Percentiles rank a stretch among this genome's conserved stretches.
These are phyloP conservation scores for Pyricularia grisea DNA, from an alignment of 2,329 filamentous ascomycete genomes.

Conservation along the genomic window DNA sequence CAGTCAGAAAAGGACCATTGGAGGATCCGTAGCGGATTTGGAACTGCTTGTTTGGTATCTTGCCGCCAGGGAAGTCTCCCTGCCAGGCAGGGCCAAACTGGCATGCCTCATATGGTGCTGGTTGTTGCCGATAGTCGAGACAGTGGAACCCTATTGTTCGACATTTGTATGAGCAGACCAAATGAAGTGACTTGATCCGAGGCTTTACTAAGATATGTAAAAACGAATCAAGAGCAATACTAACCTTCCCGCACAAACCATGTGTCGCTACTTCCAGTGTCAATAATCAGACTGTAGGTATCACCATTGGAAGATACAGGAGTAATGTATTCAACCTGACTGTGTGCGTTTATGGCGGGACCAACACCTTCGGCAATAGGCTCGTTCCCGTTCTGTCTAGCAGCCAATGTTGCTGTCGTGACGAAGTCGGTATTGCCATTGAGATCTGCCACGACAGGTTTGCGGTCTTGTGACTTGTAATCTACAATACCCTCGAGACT, in stretches of 20 bases:
- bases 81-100: conserved; percentile 18
- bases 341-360: conserved; percentile 5
- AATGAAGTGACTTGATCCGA: too few species aligned
- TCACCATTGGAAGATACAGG: conserved; percentile 15
- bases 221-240: not conserved
- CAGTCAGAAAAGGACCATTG: conserved; percentile 17
- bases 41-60: conserved; percentile 17
- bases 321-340: conserved; percentile 21
- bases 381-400: not conserved
- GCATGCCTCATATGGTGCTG: conserved; percentile 12
- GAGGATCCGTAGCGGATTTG: conserved; percentile 19
- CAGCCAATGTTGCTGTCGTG: not conserved
- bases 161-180: not conserved
- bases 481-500: not conserved
- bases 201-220: too few species aligned
- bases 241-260: conserved; percentile 16
- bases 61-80: conserved; percentile 19
- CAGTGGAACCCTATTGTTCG: conserved; percentile 15
- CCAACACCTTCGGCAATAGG: conserved; percentile 2
- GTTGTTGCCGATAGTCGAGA: conserved; percentile 14
- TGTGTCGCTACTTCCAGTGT: conserved; percentile 21
- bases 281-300: conserved; percentile 18
- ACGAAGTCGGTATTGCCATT: not conserved
- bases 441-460: not conserved
- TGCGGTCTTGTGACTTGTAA: not conserved